Evolutionary conservation across 352 stramenopile species (phyloP).

Genomic region (Pythium grandisporangium): DNA sequence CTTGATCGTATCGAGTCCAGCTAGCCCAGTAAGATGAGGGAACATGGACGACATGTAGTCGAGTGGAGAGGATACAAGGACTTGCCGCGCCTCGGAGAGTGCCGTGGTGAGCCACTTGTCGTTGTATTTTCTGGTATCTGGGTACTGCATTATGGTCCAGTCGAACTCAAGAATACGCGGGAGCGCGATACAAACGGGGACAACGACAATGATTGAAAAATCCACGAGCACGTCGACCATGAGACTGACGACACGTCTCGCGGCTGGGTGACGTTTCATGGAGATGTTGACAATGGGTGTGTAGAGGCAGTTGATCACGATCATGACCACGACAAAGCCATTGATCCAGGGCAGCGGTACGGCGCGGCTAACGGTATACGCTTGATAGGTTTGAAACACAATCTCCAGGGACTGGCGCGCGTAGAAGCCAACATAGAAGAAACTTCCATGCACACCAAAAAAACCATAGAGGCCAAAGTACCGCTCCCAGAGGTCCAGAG

Average conservation of each 20-base stretch:
- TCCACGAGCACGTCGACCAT: neutral
- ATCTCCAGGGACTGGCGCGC: neutral
- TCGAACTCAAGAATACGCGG: neutral
- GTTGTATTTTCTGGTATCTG: neutral
- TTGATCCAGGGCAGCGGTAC: neutral
- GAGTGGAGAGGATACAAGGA: neutral
- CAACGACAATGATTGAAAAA: neutral
- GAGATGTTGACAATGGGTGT: neutral
- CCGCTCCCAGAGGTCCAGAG: too few relatives aligned
- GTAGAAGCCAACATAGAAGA: neutral
- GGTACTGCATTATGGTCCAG: neutral
- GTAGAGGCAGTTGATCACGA: neutral
- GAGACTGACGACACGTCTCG: neutral
- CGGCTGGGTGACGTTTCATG: neutral
- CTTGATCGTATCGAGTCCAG: neutral
- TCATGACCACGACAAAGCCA: neutral
- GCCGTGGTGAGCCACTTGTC: neutral
- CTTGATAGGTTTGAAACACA: neutral
- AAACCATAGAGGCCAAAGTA: neutral
- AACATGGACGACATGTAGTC: neutral
- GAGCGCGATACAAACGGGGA: neutral
- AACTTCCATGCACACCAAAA: neutral
- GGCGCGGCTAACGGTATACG: neutral
- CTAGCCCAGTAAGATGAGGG: neutral
- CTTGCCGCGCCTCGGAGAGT: neutral